Evolutionary conservation across 2,329 filamentous ascomycete genomes (phyloP).

Genomic region (Pseudogymnoascus sp.): DNA sequence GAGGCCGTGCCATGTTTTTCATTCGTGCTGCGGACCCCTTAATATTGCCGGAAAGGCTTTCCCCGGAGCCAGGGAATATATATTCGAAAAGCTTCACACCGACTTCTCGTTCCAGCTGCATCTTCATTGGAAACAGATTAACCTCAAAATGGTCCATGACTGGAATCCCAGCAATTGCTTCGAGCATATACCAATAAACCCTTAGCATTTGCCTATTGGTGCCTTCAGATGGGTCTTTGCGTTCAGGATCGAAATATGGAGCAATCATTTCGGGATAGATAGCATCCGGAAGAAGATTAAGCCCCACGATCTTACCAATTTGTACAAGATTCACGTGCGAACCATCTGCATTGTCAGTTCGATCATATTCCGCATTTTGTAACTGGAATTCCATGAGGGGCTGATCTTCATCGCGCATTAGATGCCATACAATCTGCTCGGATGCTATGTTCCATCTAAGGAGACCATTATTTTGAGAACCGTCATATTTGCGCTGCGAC

Average conservation of each 20-base stretch:
- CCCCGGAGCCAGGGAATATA: conserved; percentile 77
- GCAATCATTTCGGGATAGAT: conserved; percentile 95
- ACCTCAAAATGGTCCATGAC: conserved; percentile 97
- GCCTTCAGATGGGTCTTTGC: conserved; percentile 38
- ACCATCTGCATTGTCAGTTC: conserved; percentile 93
- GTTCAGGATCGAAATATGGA: conserved; percentile 69
- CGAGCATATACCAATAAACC: conserved; percentile 96
- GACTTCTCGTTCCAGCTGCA: conserved; percentile 88
- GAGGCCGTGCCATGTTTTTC: conserved; percentile 41
- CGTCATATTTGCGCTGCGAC: conserved; percentile 79
- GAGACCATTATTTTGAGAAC: conserved; percentile 67
- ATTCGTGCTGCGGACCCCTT: conserved; percentile 57
- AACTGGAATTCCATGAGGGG: conserved; percentile 91
- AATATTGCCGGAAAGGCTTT: conserved; percentile 30
- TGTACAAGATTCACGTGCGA: conserved; percentile 91
- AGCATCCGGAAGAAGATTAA: conserved; percentile 84
- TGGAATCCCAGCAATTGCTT: conserved; percentile 94
- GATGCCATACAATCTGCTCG: conserved; percentile 93
- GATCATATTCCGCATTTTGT: conserved; percentile 83
- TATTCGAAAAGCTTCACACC: conserved; percentile 94
- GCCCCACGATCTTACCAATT: conserved; percentile 77
- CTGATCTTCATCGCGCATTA: conserved; percentile 79
- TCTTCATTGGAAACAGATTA: conserved; percentile 82
- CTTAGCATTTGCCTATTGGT: conserved; percentile 75
- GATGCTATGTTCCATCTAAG: conserved; percentile 91